Base-by-base conservation (phyloP, 495 filamentous ascomycete species). In the Hyaloscypha variabilis region DNA sequence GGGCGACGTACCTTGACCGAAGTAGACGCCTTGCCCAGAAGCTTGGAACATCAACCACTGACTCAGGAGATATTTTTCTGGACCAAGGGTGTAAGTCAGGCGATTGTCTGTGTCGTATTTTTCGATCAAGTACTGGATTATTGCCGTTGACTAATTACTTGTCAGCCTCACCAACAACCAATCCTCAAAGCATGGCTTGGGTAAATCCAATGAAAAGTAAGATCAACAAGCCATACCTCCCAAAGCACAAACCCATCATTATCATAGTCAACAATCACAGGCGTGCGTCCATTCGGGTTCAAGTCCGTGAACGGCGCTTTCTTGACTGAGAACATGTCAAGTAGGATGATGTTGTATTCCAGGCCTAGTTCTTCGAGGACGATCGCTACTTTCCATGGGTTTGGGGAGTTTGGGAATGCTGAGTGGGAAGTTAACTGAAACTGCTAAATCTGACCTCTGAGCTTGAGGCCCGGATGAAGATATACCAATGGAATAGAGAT, bases 71-170 rank as follows among this genome's bases (percentile, higher is more conserved):
- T 78, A 79, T 25, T 83, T 82, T 28, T 74, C 67, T 19, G 63
- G 14, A 2, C 23, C 46, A 2, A 70, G 70, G 5, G 74, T 67
- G 62, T 84, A 87, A 62, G 80, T 85, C 63, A 92, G 69, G 61
- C 79, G 85, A 62, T 84, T 74, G 13, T 83, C 71, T 59, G 75
- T 85, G 76, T 92, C 89, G 76, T 92, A 92, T 21, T 78, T 82
- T 25, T 90, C 88, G 51, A 90, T 71, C n/a, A 92, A 78, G 71
- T 93, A 93, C 62, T 87, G 77, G 67, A 91, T 66, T 72, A 91
- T 91, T n/a, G 90, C 89, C 57, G 88, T 88, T 4, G 86, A 88
- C 71, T 60, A 42, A 42, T n/a, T n/a, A n/a, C n/a, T n/a, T n/a
- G n/a, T n/a, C n/a, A n/a, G n/a, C n/a, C n/a, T n/a, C n/a, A 36